Evolutionary conservation across 139 green algal species (phyloP), one percentile per base, ranked within the genome.

Genomic region (Chara braunii): DNA sequence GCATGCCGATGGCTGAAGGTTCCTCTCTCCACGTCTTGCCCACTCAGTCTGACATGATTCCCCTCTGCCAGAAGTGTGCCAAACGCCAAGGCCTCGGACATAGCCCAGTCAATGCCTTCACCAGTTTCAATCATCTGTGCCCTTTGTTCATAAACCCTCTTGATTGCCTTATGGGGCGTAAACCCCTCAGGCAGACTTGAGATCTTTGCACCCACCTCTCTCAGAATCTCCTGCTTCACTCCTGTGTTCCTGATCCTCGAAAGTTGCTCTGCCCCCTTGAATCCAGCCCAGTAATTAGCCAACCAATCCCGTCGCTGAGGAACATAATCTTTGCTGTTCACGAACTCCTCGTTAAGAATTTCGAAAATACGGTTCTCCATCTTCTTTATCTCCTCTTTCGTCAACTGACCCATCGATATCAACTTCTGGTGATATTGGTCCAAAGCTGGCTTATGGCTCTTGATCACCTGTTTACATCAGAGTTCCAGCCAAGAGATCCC

Each of bases 11-110:
- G 92, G 43, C 68, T 87, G 81, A 98, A 98, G 11, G 92, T 98
- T 36, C 92, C 92, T 4, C 92, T 85, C 82, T 98, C 92, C 28
- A 96, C 88, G 69, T 98, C 92, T 80, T 98, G 92, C 31, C 93
- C 93, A 50, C 77, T 90, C 63, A 99, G 80, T 28, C 93, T 80
- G 73, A 99, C 89, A 74, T 98, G 91, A 79, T 97, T 96, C 67
- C 92, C 92, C 83, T 98, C 92, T 5, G 74, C 72, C 35, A 98
- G 65, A 2, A 91, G 78, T 6, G 83, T 87, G 22, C 81, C 85
- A 28, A 90, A 86, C 1, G 86, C 86, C 40, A 94, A 77, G 14
- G 80, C 69, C 67, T 94, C 86, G 23, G 86, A 86, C 68, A 81
- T 90, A 6, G 66, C 80, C 72, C 81, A 92, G 44, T 83, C 77